phyloP scores from a whole-genome alignment of 345 rosid genomes.

The Trapa bicornis region DNA sequence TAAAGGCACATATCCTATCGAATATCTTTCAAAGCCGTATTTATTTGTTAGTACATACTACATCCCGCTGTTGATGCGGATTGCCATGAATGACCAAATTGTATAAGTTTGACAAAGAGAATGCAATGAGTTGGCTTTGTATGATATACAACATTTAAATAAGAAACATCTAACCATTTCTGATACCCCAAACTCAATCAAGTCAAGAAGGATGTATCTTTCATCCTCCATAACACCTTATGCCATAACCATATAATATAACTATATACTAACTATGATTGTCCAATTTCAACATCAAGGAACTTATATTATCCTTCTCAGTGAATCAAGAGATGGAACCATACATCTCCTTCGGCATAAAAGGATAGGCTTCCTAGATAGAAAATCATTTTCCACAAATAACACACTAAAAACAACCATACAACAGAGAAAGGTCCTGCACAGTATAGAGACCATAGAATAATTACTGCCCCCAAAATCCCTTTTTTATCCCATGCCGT shows the following conservation, averaged over 20 bases:
- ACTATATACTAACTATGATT: background rate
- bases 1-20: background rate
- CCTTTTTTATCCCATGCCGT: background rate
- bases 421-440: background rate
- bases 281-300: background rate
- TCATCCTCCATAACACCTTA: background rate
- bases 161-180: background rate
- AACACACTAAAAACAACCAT: background rate
- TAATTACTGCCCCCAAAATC: background rate
- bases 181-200: background rate
- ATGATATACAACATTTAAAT: background rate
- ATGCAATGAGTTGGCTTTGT: background rate
- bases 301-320: background rate
- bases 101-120: background rate
- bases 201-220: background rate
- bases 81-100: background rate
- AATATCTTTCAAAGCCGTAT: background rate
- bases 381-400: background rate
- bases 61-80: background rate
- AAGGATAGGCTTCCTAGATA: background rate
- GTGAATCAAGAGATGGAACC: background rate
- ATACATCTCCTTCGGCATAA: background rate
- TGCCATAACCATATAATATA: background rate
- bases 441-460: background rate
- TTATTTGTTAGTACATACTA: background rate